Evolutionary conservation across 2,329 filamentous ascomycete species (phyloP).

Genomic region (Aspergillus hiratsukae): DNA sequence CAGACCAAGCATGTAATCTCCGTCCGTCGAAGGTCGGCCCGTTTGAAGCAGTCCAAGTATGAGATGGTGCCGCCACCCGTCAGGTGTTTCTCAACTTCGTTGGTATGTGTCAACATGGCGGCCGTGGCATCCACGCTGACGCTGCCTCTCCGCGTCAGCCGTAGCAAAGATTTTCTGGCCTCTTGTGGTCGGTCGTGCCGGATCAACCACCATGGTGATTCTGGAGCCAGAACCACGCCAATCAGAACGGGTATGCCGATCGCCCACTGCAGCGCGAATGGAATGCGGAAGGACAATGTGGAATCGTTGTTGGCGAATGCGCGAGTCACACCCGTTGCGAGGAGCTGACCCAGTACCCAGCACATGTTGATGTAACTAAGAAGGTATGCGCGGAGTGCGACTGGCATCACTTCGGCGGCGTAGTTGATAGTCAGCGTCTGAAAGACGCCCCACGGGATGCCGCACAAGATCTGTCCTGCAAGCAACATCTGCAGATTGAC

Average conservation of each 20-base stretch:
- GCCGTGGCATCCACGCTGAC: slow-evolving; percentile 28
- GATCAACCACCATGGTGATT: slow-evolving; percentile 38
- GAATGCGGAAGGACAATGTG: slow-evolving; percentile 31
- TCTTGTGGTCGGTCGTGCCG: slow-evolving; percentile 32
- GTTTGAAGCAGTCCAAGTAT: slow-evolving; percentile 29
- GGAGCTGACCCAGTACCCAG: neutral
- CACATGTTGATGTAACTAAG: slow-evolving; percentile 26
- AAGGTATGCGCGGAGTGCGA: slow-evolving; percentile 31
- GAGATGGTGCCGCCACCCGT: slow-evolving; percentile 11
- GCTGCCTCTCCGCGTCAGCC: slow-evolving; percentile 22
- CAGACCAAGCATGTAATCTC: slow-evolving; percentile 38
- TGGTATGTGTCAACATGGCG: slow-evolving; percentile 38
- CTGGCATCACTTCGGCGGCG: slow-evolving; percentile 37
- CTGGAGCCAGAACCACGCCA: slow-evolving; percentile 25
- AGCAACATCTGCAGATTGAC: slow-evolving; percentile 31
- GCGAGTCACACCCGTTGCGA: neutral
- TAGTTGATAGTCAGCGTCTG: slow-evolving; percentile 34
- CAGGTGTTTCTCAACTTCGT: slow-evolving; percentile 21
- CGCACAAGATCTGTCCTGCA: slow-evolving; percentile 35
- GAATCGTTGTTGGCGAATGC: neutral
- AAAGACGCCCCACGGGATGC: slow-evolving; percentile 38
- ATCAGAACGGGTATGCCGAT: slow-evolving; percentile 20
- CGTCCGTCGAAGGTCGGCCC: slow-evolving; percentile 34
- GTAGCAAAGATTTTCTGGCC: slow-evolving; percentile 27
- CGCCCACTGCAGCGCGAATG: slow-evolving; percentile 33